Percentiles rank a stretch among this genome's conserved stretches.
Conservation (phyloP, 495 filamentous ascomycete species). For the Podospora pseudoanserina region DNA sequence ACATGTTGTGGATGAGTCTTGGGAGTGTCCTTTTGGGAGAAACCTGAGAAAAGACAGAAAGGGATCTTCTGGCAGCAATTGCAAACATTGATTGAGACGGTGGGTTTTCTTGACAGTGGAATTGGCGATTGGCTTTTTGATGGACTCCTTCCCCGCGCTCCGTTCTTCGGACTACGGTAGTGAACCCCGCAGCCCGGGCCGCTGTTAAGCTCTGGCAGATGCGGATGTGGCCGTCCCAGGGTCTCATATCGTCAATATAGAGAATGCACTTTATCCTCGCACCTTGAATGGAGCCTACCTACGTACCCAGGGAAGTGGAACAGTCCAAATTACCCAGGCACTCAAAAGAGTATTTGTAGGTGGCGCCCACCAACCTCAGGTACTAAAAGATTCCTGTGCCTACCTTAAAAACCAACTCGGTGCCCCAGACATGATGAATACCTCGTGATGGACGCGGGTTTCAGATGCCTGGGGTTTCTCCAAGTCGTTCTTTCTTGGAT, state of each 20-base stretch:
- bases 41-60: constrained; percentile 17
- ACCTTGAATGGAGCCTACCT: neutral
- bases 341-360: neutral
- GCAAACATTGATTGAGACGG: constrained; percentile 17
- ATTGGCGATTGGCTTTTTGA: constrained; percentile 4
- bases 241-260: neutral
- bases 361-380: no score
- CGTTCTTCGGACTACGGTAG: constrained; percentile 28
- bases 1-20: constrained; percentile 37
- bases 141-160: constrained; percentile 17
- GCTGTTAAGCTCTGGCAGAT: constrained; percentile 7
- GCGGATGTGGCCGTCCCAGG: neutral
- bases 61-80: constrained; percentile 18
- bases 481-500: no score
- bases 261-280: neutral
- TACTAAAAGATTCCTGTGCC: no score
- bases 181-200: constrained; percentile 19
- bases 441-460: no score
- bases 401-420: no score
- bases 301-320: neutral
- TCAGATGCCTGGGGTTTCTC: no score
- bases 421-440: no score
- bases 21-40: constrained; percentile 7
- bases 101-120: neutral
- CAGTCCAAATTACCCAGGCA: neutral